phyloP scores from a whole-genome alignment of 768 basidiomycete species.

The Dioszegia hungarica region DNA sequence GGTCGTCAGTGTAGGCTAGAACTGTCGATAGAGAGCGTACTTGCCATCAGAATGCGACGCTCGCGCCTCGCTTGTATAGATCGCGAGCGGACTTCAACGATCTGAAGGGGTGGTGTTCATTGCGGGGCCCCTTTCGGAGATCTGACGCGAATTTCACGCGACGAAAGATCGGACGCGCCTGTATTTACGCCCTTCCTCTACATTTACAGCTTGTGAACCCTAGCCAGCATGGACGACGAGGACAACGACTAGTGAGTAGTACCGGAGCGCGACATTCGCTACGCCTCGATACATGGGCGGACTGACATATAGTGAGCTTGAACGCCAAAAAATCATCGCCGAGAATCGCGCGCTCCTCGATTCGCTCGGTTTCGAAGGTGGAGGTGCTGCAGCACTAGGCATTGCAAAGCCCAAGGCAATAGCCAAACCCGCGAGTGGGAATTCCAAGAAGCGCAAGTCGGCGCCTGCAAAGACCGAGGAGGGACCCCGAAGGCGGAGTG shows the following conservation, averaged over 20 bases:
- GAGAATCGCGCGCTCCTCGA: constrained; percentile 43
- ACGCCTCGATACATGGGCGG: background rate
- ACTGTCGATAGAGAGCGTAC: too few species aligned
- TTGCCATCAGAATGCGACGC: too few species aligned
- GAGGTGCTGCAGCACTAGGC: constrained; percentile 23
- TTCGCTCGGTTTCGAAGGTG: constrained; percentile 39
- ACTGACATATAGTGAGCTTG: constrained; percentile 33
- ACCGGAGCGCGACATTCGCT: background rate
- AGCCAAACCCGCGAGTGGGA: constrained; percentile 5
- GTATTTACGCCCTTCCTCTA: background rate
- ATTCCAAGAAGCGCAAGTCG: constrained; percentile 8
- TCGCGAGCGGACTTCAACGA: too few species aligned
- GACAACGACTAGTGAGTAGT: constrained; percentile 42
- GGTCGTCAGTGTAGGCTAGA: too few species aligned
- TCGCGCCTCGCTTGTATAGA: too few species aligned
- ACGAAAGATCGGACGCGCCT: too few species aligned
- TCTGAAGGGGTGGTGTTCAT: too few species aligned
- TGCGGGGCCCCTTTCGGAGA: too few species aligned
- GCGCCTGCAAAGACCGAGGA: constrained; percentile 14
- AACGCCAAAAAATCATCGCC: constrained; percentile 45
- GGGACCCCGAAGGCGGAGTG: constrained; percentile 32
- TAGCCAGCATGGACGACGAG: constrained; percentile 34
- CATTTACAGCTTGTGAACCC: too few species aligned
- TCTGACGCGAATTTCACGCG: too few species aligned
- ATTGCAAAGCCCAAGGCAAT: constrained; percentile 4